Evolutionary conservation across 2,329 filamentous ascomycete genomes (phyloP), one percentile per base, ranked within the genome.

Genomic region (Aspergillus sp.): DNA sequence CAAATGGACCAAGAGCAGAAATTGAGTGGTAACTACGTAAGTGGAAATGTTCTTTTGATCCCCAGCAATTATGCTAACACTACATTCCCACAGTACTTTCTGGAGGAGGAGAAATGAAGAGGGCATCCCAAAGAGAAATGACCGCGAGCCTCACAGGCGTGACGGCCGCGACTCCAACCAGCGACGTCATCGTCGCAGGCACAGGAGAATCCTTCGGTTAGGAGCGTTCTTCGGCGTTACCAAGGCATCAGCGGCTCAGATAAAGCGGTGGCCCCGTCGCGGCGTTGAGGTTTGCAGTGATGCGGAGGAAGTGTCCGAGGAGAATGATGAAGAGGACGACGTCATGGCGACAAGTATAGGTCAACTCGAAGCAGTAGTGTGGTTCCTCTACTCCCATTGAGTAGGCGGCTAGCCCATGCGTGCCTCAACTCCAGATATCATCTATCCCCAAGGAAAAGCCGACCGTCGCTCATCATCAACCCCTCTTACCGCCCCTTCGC

Each of bases 1-100:
- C 95, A 99, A 82, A 85, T 98, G 67, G 95, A 99, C 77, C 93
- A 97, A 76, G 95, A 98, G 75, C 95, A 99, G 84, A 99, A 99
- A 84, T 68, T 92, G 70, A 80, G 79, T 64, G 96, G 96, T 68
- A 98, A 98, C 80, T 99, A 90, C 81, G 88, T 91, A 82, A 82
- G 87, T 85, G 7, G 12, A 11, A 14, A 17, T 21, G 11, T 2
- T 2, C 4, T 23, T 7, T 24, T 17, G 12, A 24, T 37, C 35
- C 35, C 35, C 35, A 15, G 5, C 12, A 7, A 37, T 48, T 17
- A 46, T 60, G 48, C 60, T 61, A 55, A 56, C 56, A 11, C 45
- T 19, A n/a, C 27, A 52, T 51, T 50, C 45, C 35, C 27, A 59
- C 47, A 91, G 88, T 97, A 96, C 88, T 98, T 98, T 90, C 77